Conservation (phyloP, 73 alveolate species). For the Paramecium pentaurelia region DNA sequence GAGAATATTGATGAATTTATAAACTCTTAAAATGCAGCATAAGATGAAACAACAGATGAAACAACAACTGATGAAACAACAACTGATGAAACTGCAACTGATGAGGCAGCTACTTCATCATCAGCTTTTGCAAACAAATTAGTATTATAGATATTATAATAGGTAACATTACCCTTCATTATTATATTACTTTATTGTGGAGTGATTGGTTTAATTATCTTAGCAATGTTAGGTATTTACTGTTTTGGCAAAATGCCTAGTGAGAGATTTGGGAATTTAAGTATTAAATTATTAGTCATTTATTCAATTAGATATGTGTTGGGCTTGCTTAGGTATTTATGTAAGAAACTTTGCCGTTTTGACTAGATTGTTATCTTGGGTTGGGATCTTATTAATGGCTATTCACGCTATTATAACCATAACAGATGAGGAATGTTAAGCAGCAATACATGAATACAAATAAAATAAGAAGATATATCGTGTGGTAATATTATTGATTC, state of each 20-base stretch:
- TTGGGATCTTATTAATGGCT: neutral
- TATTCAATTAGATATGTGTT: conserved; percentile 7
- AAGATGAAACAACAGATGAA: neutral
- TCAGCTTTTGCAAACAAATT: neutral
- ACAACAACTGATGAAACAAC: neutral
- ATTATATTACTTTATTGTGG: neutral
- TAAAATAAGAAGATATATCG: neutral
- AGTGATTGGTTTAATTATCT: neutral
- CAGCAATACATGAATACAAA: conserved; percentile 4
- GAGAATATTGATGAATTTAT: neutral
- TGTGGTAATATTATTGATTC: neutral
- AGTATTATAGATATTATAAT: neutral
- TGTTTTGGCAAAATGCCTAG: conserved; percentile 31
- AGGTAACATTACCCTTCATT: neutral
- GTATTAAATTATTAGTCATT: neutral
- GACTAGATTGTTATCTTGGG: neutral
- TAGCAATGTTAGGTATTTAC: conserved; percentile 18
- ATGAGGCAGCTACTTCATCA: neutral
- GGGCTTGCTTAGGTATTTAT: conserved; percentile 9
- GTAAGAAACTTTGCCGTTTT: neutral
- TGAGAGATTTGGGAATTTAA: conserved; percentile 34
- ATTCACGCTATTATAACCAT: neutral
- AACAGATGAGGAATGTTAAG: conserved; percentile 1
- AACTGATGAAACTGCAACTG: neutral
- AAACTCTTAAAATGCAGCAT: neutral